phyloP scores from a whole-genome alignment of 257 asterid species.

The Solanum stenotomum region DNA sequence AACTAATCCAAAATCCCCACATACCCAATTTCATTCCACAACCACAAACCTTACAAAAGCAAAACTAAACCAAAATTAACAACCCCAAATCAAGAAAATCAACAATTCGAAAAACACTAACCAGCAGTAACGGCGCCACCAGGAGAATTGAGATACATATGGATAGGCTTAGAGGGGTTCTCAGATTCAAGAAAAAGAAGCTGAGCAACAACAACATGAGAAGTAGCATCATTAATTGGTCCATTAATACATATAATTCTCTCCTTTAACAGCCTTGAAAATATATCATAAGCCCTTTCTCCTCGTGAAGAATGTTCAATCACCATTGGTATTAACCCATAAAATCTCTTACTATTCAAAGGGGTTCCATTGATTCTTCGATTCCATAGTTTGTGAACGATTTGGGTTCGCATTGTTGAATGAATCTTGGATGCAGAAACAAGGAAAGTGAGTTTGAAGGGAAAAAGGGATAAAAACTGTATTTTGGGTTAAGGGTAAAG shows the following conservation, averaged over 20 bases:
- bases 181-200: constrained; percentile 88
- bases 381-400: not conserved
- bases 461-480: not conserved
- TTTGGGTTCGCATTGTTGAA: not conserved
- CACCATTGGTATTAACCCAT: constrained; percentile 79
- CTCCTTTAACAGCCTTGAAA: constrained; percentile 82
- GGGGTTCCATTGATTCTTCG: not conserved
- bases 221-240: constrained; percentile 69
- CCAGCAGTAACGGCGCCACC: constrained; percentile 96
- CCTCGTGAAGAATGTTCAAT: constrained; percentile 89
- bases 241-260: constrained; percentile 88
- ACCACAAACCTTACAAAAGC: not conserved
- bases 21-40: not conserved
- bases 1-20: not conserved
- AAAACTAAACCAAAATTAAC: not conserved
- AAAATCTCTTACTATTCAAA: constrained; percentile 22
- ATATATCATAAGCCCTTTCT: constrained; percentile 89
- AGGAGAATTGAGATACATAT: constrained; percentile 94
- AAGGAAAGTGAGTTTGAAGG: not conserved
- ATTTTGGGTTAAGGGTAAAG: not conserved
- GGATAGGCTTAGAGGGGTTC: constrained; percentile 84
- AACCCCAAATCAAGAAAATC: not conserved
- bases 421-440: not conserved
- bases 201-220: constrained; percentile 93
- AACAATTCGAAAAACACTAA: not conserved